These are phyloP conservation scores for Annona cherimola DNA, from an alignment of 164 flowering plant genomes.

Conservation along the genomic window DNA sequence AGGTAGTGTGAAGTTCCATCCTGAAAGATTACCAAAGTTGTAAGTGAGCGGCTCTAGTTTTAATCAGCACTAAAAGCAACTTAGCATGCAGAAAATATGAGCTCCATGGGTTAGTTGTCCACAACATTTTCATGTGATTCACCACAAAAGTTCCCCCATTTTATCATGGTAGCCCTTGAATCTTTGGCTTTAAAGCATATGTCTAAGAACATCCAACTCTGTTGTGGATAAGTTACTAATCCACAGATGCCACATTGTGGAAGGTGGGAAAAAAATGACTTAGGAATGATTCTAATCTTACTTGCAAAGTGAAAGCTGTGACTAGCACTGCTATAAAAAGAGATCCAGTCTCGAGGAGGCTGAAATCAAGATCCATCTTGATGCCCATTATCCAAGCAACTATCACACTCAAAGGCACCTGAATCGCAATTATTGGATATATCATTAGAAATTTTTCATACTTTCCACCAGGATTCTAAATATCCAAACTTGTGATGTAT, in stretches of 20 bases:
- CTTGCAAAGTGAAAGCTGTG: constrained; percentile 38
- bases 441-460: background rate
- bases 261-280: background rate
- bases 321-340: constrained; percentile 61
- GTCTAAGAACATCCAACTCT: background rate
- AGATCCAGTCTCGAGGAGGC: constrained; percentile 61
- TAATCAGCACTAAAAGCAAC: background rate
- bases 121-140: background rate
- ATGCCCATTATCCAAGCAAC: constrained; percentile 76
- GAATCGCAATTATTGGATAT: constrained; percentile 1
- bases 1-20: constrained; percentile 84
- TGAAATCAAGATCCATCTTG: constrained; percentile 71
- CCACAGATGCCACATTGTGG: no score
- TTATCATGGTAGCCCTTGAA: background rate
- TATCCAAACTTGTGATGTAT: background rate
- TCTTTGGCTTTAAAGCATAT: background rate
- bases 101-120: background rate
- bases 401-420: constrained; percentile 71
- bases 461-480: background rate
- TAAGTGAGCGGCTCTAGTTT: background rate
- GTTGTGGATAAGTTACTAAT: background rate
- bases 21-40: constrained; percentile 22
- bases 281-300: background rate
- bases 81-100: background rate
- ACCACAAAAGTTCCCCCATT: background rate